Percentiles rank a stretch among this genome's conserved stretches.
Conservation (phyloP, 768 basidiomycete genomes). For the Agrocybe chaxingu region DNA sequence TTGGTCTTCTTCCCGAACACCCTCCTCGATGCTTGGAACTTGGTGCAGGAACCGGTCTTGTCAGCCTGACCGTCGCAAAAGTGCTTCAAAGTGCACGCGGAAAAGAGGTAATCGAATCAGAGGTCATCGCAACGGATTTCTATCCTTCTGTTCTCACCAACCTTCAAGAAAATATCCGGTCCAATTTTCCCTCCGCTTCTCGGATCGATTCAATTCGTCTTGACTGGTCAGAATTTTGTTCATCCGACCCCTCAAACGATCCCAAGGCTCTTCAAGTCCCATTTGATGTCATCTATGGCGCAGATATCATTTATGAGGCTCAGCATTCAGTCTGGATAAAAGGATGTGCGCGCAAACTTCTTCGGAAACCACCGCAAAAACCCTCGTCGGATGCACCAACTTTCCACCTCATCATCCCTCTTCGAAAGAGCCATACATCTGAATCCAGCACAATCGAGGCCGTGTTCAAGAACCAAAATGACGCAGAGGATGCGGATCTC, state of each 20-base stretch:
- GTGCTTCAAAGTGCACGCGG: slow-evolving; percentile 27
- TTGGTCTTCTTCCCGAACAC: slow-evolving; percentile 28
- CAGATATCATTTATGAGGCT: slow-evolving; percentile 81
- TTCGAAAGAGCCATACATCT: slow-evolving; percentile 57
- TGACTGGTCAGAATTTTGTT: slow-evolving; percentile 56
- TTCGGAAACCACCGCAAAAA: slow-evolving; percentile 30
- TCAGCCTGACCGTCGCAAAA: slow-evolving; percentile 59
- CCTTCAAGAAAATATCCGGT: slow-evolving; percentile 54
- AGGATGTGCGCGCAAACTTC: slow-evolving; percentile 47
- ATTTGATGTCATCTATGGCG: slow-evolving; percentile 74
- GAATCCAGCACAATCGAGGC: slow-evolving; percentile 61
- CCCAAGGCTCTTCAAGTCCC: slow-evolving; percentile 26
- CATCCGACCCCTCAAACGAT: slow-evolving; percentile 2
- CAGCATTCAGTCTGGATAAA: slow-evolving; percentile 72
- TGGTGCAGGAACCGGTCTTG: slow-evolving; percentile 82
- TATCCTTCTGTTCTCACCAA: slow-evolving; percentile 73
- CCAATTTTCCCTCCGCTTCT: slow-evolving; percentile 42
- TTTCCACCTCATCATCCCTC: slow-evolving; percentile 79
- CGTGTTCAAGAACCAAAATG: slow-evolving; percentile 36
- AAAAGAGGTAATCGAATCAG: slow-evolving; percentile 10
- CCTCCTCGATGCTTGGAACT: slow-evolving; percentile 64
- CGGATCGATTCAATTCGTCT: slow-evolving; percentile 33
- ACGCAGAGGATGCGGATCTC: slow-evolving; percentile 27
- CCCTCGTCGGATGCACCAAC: slow-evolving; percentile 13
- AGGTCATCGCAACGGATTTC: slow-evolving; percentile 72